Base-by-base conservation (phyloP, 2,329 filamentous ascomycete species). In the Sclerotinia sclerotiorum region DNA sequence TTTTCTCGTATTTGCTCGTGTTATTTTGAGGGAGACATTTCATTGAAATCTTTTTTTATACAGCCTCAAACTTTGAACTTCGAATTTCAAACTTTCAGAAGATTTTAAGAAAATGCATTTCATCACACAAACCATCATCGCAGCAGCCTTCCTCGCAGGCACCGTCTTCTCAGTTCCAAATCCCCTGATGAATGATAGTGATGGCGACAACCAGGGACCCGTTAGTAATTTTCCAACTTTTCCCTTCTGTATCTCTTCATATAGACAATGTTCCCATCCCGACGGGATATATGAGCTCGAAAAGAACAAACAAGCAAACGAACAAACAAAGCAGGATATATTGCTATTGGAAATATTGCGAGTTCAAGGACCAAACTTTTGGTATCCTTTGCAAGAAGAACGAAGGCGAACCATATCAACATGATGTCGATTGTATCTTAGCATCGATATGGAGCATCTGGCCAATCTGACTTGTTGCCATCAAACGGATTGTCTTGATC, bases 261-360 rank as follows among this genome's bases (percentile, higher is more conserved):
- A n/a, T 3, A 21, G 7, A 48, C 19, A n/a, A 48, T n/a, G 2
- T 52, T 21, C 21, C 54, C 39, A 15, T 42, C n/a, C n/a, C n/a
- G n/a, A n/a, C 13, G 15, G 39, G 0, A 42, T 42, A 42, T 42
- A 17, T 42, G 1, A n/a, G 13, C 4, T 19, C 24, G 19, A 27
- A 24, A 10, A 46, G 8, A 29, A 46, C 8, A 29, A 46, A 17
- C 39, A 32, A 32, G n/a, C 10, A 6, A 19, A n/a, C n/a, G n/a
- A n/a, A n/a, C n/a, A n/a, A n/a, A n/a, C n/a, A n/a, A n/a, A n/a
- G n/a, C n/a, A n/a, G 7, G 3, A 46, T 17, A 46, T 7, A 60
- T 17, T 46, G 57, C 57, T 44, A 60, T 21, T 60, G 57, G 42
- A 60, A 60, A 27, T 60, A 42, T 19, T 60, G 57, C 24, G 57